These are phyloP conservation scores for Chlamydomonas sp. DNA, from an alignment of 139 green algal species.

Conservation along the genomic window DNA sequence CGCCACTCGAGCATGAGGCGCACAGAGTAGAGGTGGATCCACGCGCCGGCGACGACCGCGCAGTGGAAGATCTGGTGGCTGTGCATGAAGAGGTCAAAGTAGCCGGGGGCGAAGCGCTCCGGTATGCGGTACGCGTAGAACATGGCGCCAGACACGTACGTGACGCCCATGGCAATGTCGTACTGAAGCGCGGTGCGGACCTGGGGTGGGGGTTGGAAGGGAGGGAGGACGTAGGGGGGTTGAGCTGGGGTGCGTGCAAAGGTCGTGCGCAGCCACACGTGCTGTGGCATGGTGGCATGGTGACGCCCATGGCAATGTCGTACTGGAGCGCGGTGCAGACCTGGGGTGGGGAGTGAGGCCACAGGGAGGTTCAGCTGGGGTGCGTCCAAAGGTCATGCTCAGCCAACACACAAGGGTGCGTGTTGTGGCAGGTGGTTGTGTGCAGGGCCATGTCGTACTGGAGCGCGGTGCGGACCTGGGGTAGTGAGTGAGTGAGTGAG, in stretches of 20 bases:
- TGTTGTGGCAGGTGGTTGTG: too few species aligned
- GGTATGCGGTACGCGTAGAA: slow-evolving; percentile 80
- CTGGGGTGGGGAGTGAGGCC: too few species aligned
- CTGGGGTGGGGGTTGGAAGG: too few species aligned
- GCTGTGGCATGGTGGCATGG: too few species aligned
- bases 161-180: slow-evolving; percentile 16
- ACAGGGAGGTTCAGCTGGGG: too few species aligned
- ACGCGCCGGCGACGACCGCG: slow-evolving; percentile 42
- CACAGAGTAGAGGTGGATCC: slow-evolving; percentile 41
- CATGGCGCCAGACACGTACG: slow-evolving; percentile 51
- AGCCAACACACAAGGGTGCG: too few species aligned
- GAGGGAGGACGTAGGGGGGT: too few species aligned
- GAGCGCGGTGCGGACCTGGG: too few species aligned
- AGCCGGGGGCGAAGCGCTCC: slow-evolving; percentile 82
- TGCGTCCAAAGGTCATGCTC: too few species aligned
- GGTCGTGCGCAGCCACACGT: too few species aligned
- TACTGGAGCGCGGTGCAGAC: background rate
- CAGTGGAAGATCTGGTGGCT: slow-evolving; percentile 97
- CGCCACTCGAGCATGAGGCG: slow-evolving; percentile 62
- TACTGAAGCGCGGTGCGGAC: background rate
- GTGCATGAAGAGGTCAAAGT: slow-evolving; percentile 83
- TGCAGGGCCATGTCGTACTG: slow-evolving; percentile 13
- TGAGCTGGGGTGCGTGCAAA: too few species aligned
- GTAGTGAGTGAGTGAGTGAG: too few species aligned
- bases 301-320: slow-evolving; percentile 16